These are phyloP conservation scores for Prunus mira DNA, from an alignment of 306 rosid species.

Conservation along the genomic window DNA sequence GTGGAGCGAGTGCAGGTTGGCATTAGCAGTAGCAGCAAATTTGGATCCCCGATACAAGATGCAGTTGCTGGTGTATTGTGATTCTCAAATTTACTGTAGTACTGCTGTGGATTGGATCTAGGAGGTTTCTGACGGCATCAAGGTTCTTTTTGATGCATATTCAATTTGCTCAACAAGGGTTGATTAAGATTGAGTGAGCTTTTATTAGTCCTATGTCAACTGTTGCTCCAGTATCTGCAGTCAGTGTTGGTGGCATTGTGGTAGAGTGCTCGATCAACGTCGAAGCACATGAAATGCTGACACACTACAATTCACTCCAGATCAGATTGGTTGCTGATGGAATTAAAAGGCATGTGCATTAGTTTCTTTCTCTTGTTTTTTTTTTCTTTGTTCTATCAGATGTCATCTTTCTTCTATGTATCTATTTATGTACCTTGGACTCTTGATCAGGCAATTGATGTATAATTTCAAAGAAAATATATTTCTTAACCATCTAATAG, in stretches of 20 bases:
- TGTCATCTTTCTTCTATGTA: not conserved
- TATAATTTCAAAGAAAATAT: not conserved
- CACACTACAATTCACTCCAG: constrained; percentile 57
- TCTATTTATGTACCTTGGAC: constrained; percentile 5
- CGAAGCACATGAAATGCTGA: constrained; percentile 56
- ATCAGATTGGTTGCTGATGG: constrained; percentile 79
- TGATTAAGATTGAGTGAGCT: constrained; percentile 70
- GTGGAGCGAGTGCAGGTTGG: constrained; percentile 83
- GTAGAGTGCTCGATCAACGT: constrained; percentile 67
- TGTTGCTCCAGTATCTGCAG: constrained; percentile 61
- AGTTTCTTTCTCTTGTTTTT: not conserved
- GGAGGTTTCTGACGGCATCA: constrained; percentile 80
- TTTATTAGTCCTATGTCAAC: constrained; percentile 86
- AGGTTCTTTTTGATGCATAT: constrained; percentile 76
- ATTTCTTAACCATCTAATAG: not conserved
- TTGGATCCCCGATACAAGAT: constrained; percentile 91
- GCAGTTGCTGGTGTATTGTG: constrained; percentile 91
- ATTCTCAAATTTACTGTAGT: constrained; percentile 89
- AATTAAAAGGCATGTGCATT: constrained; percentile 53
- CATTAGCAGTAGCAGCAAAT: constrained; percentile 83
- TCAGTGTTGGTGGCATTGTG: constrained; percentile 30
- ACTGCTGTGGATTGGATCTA: constrained; percentile 80
- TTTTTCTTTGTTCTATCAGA: constrained; percentile 21
- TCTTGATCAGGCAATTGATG: not conserved
- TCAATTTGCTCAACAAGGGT: constrained; percentile 79